Conservation (phyloP, 305 asterid species). For the Fraxinus dipetala region DNA sequence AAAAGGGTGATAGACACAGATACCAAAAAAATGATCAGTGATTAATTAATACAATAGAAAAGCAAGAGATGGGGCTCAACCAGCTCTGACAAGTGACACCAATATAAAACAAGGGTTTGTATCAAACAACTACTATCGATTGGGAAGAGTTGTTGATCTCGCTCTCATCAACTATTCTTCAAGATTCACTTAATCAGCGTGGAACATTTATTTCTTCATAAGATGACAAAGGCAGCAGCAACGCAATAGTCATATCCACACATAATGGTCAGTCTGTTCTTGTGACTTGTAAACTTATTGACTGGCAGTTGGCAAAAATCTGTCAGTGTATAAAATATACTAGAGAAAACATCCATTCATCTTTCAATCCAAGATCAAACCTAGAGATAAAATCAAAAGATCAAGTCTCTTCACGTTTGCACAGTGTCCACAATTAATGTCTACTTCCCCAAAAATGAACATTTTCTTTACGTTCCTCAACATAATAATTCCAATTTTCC, state of each 20-base stretch:
- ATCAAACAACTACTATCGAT: not conserved
- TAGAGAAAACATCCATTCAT: not conserved
- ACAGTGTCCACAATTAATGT: not conserved
- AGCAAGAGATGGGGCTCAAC: not conserved
- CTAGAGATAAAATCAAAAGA: not conserved
- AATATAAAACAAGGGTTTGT: not conserved
- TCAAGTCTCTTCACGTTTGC: not conserved
- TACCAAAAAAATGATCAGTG: not conserved
- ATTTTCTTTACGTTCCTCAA: not conserved
- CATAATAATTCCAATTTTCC: not conserved
- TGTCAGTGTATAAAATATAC: not conserved
- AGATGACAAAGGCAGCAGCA: conserved; percentile 3
- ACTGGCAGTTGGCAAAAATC: not conserved
- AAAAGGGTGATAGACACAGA: not conserved
- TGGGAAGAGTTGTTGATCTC: not conserved
- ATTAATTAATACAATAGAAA: not conserved
- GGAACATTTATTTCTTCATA: not conserved
- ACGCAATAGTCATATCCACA: not conserved
- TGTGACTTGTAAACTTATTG: not conserved
- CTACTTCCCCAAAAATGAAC: not conserved
- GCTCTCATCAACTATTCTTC: not conserved
- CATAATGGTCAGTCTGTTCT: not conserved
- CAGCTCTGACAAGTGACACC: not conserved
- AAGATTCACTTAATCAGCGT: not conserved
- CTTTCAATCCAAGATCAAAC: not conserved